Percentiles rank a stretch among this genome's conserved stretches.
These are phyloP conservation scores for Eragrostis nindensis DNA, from an alignment of 176 grass and related monocot species.

Conservation along the genomic window DNA sequence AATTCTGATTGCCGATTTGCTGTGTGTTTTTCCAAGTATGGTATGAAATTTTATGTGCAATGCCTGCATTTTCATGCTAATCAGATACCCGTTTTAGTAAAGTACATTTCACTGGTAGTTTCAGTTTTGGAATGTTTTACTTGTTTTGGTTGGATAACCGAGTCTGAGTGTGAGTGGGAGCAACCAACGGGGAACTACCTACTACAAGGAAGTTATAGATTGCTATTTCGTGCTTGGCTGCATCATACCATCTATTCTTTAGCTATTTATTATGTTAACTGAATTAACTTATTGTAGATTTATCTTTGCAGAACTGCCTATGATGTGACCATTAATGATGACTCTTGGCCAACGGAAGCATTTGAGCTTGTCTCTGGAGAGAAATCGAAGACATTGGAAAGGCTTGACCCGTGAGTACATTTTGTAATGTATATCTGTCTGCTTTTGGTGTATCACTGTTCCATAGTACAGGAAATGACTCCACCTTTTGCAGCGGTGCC, in stretches of 20 bases:
- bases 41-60: neutral
- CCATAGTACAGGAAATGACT: slow-evolving; percentile 26
- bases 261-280: neutral
- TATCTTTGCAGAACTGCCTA: slow-evolving; percentile 84
- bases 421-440: slow-evolving; percentile 6
- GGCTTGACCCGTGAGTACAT: slow-evolving; percentile 84
- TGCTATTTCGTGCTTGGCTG: neutral
- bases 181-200: neutral
- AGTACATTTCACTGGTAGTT: neutral
- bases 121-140: neutral
- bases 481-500: slow-evolving; percentile 59
- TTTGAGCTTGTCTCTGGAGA: slow-evolving; percentile 84
- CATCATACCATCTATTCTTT: neutral
- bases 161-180: neutral
- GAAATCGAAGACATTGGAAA: slow-evolving; percentile 83
- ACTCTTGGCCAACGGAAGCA: slow-evolving; percentile 78
- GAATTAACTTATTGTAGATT: neutral
- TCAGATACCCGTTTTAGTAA: neutral
- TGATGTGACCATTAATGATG: slow-evolving; percentile 86
- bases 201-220: neutral
- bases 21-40: neutral
- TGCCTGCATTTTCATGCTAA: neutral
- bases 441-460: slow-evolving; percentile 1
- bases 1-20: neutral
- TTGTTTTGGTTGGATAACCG: neutral